Evolutionary conservation across 225 moss, liverwort and hornwort genomes (phyloP).

Genomic region (Marchantia polymorpha): DNA sequence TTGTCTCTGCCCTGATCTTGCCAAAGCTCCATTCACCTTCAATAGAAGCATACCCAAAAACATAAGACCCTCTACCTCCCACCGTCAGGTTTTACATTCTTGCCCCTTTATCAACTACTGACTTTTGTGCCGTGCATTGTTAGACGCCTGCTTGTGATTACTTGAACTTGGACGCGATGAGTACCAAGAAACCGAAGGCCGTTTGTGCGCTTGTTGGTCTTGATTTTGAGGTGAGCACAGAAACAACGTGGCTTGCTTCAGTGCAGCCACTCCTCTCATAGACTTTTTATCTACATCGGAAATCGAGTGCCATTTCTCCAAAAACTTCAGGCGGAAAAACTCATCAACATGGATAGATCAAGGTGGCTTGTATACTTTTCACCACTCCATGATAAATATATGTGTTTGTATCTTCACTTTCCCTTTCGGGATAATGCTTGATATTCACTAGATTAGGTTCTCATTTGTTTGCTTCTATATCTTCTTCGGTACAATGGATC

Average conservation of each 20-base stretch:
- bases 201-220: slow-evolving; percentile 45
- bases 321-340: slow-evolving; percentile 82
- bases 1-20: no score
- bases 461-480: neutral
- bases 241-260: slow-evolving; percentile 50
- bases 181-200: slow-evolving; percentile 36
- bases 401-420: slow-evolving; percentile 41
- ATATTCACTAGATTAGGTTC: slow-evolving; percentile 34
- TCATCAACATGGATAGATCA: slow-evolving; percentile 72
- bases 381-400: slow-evolving; percentile 51
- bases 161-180: slow-evolving; percentile 47
- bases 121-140: slow-evolving; percentile 49
- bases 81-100: slow-evolving; percentile 57
- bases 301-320: slow-evolving; percentile 41
- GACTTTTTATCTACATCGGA: no score
- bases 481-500: slow-evolving; percentile 17
- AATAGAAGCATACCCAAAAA: slow-evolving; percentile 57
- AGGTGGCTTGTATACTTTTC: slow-evolving; percentile 59
- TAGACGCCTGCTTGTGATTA: slow-evolving; percentile 28
- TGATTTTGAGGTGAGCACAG: slow-evolving; percentile 47
- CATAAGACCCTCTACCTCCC: slow-evolving; percentile 66
- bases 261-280: slow-evolving; percentile 35
- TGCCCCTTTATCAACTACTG: slow-evolving; percentile 55
- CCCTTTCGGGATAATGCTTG: slow-evolving; percentile 46
- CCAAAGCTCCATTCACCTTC: slow-evolving; percentile 49